Evolutionary conservation across 371 early-diverging fungal species (phyloP), one percentile per base, ranked within the genome.

Genomic region (Amoeboaphelidium protococcarum): DNA sequence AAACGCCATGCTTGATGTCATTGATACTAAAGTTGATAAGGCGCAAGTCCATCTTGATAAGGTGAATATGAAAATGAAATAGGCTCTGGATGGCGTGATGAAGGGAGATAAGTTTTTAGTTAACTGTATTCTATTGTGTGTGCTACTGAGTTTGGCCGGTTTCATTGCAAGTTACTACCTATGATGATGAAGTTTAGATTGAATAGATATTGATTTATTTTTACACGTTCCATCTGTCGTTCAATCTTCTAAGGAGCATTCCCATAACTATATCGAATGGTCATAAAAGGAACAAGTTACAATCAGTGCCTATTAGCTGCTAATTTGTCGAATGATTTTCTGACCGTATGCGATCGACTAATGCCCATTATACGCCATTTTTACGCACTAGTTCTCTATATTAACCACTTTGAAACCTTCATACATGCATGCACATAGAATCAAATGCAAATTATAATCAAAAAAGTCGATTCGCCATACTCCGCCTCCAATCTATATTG

Each of bases 101-200:
- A 68, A 64, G 48, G 72, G 72, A 23, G 72, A 71, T 55, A 55
- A 58, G 26, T 71, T 71, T 50, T 59, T 71, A 54, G 55, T 68
- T 13, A 69, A 67, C 44, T 71, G 68, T 53, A 58, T 71, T 24
- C 50, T 71, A 24, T 47, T 71, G 44, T 66, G 67, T 44, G 56
- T 71, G 1, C 42, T 71, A 23, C 59, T 71, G 22, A 60, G 62
- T 0, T 47, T 71, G 2, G 53, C 63, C 0, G 69, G 63, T 4
- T 71, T 65, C 50, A 65, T 71, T 31, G 60, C 64, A 12, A 40
- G 56, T 13, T 12, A 23, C 22, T 53, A n/a, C n/a, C n/a, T n/a
- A n/a, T n/a, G n/a, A n/a, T n/a, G n/a, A n/a, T n/a, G n/a, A n/a
- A n/a, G n/a, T n/a, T n/a, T n/a, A n/a, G n/a, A n/a, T n/a, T n/a